These are phyloP conservation scores for Fraxinus paxiana DNA, from an alignment of 305 asterid genomes.

Conservation along the genomic window DNA sequence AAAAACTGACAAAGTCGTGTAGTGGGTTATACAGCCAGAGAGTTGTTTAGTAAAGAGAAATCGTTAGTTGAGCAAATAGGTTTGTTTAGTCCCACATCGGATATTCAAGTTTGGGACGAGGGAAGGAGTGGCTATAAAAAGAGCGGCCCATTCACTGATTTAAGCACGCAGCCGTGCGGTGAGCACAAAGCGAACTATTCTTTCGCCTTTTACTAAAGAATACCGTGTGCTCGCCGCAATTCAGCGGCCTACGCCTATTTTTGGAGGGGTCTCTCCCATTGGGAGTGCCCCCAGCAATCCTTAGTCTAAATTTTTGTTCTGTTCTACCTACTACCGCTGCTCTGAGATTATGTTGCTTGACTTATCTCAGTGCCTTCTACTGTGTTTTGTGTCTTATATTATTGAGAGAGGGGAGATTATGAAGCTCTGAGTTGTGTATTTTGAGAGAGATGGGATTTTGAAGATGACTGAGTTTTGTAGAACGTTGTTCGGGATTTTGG, in stretches of 20 bases:
- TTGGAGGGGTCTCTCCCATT: conserved; percentile 19
- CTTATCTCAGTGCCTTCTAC: too few relatives aligned
- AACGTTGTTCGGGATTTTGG: too few relatives aligned
- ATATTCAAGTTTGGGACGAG: neutral
- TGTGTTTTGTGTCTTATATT: too few relatives aligned
- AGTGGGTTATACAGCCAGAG: neutral
- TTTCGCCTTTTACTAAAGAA: conserved; percentile 43
- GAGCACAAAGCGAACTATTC: conserved; percentile 39
- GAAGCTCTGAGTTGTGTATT: too few relatives aligned
- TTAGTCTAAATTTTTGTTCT: neutral
- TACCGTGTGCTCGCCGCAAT: conserved; percentile 29
- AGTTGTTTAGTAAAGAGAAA: neutral
- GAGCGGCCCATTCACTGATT: neutral
- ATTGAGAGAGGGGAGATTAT: too few relatives aligned
- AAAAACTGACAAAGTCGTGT: neutral
- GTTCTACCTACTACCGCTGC: too few relatives aligned
- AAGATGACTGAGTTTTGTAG: too few relatives aligned
- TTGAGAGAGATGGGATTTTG: too few relatives aligned
- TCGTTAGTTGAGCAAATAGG: neutral
- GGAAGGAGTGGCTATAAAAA: neutral
- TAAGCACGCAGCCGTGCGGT: conserved; percentile 25
- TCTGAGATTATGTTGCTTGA: too few relatives aligned
- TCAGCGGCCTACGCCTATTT: conserved; percentile 31
- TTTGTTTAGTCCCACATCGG: neutral
- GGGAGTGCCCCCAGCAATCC: neutral